Conservation (phyloP, 768 basidiomycete species). For the Suillus subluteus region DNA sequence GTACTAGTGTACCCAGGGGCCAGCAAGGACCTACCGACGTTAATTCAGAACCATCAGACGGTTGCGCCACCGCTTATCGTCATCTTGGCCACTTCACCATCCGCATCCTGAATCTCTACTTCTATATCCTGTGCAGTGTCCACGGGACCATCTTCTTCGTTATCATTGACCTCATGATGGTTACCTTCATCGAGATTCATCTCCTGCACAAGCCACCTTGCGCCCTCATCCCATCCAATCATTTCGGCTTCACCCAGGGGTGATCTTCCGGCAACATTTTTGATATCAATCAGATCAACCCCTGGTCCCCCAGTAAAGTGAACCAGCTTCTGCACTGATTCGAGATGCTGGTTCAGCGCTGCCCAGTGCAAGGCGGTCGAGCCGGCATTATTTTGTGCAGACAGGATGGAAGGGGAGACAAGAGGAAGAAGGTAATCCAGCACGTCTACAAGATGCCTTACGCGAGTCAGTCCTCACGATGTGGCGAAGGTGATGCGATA, state of each 20-base stretch:
- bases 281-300: slow-evolving; percentile 70
- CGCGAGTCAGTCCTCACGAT: slow-evolving; percentile 39
- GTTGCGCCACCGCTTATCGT: slow-evolving; percentile 35
- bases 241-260: slow-evolving; percentile 84
- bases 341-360: slow-evolving; percentile 78
- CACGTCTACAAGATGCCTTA: slow-evolving; percentile 63
- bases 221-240: slow-evolving; percentile 82
- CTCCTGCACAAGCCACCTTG: slow-evolving; percentile 78
- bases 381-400: slow-evolving; percentile 65
- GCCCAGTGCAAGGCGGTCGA: slow-evolving; percentile 96
- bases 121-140: slow-evolving; percentile 51
- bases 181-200: slow-evolving; percentile 69
- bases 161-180: slow-evolving; percentile 39
- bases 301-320: slow-evolving; percentile 61
- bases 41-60: background rate
- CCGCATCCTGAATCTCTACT: slow-evolving; percentile 73
- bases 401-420: slow-evolving; percentile 54
- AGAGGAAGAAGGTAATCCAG: slow-evolving; percentile 75
- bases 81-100: slow-evolving; percentile 70
- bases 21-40: background rate
- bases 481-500: slow-evolving; percentile 12
- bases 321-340: slow-evolving; percentile 61
- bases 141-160: slow-evolving; percentile 32
- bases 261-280: slow-evolving; percentile 72
- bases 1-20: background rate